Evolutionary conservation across 73 alveolate species (phyloP).

Genomic region (Tetrahymena borealis): DNA sequence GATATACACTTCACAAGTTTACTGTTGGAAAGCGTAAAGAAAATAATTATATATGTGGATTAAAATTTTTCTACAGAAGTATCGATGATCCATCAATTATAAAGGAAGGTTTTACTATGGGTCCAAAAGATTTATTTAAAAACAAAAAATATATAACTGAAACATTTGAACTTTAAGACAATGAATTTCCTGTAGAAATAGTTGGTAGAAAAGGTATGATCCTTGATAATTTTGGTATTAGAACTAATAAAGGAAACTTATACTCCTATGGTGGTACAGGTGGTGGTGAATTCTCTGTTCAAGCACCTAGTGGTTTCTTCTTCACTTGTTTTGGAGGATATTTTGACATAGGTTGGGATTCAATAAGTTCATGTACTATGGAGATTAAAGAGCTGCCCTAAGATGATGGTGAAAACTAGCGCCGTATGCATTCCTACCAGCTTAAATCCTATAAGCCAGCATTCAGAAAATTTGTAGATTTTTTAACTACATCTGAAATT

Average conservation of each 20-base stretch:
- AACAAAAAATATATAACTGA: not conserved
- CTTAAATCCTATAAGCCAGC: not conserved
- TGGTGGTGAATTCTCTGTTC: not conserved
- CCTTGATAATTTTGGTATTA: not conserved
- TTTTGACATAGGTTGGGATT: not conserved
- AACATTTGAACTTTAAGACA: not conserved
- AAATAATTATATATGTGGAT: not conserved
- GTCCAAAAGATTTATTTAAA: not conserved
- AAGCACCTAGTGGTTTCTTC: not conserved
- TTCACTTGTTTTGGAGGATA: not conserved
- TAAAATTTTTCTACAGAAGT: not conserved
- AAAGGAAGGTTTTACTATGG: not conserved
- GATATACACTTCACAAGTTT: not conserved
- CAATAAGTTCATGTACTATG: not conserved
- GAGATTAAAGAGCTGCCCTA: not conserved
- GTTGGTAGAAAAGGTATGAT: not conserved
- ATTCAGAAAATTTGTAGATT: not conserved
- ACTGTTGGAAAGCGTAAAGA: not conserved
- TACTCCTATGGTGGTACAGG: not conserved
- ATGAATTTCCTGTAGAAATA: not conserved
- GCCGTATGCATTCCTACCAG: not conserved
- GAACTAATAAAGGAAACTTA: not conserved
- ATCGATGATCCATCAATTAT: not conserved
- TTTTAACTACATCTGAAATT: not conserved
- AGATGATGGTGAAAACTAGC: not conserved